These are phyloP conservation scores for Bidens hawaiensis DNA, from an alignment of 140 eudicot genomes.

Conservation along the genomic window DNA sequence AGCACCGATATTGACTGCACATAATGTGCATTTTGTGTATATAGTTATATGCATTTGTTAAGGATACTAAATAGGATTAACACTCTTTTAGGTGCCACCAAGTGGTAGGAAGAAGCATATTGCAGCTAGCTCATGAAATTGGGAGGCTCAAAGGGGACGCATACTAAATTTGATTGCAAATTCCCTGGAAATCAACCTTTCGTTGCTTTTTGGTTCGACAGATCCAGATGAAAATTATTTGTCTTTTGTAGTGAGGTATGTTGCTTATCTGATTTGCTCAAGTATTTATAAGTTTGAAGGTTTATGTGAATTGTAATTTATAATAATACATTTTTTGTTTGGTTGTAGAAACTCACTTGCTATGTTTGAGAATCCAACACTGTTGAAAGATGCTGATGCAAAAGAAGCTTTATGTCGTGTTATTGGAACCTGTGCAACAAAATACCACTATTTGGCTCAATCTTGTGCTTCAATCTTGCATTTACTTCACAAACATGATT, in stretches of 20 bases:
- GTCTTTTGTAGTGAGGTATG: slow-evolving; percentile 77
- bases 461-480: slow-evolving; percentile 90
- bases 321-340: slow-evolving; percentile 12
- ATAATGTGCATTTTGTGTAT: background rate
- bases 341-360: slow-evolving; percentile 66
- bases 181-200: slow-evolving; percentile 86
- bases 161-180: slow-evolving; percentile 75
- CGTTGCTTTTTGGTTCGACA: slow-evolving; percentile 87
- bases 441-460: slow-evolving; percentile 77
- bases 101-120: slow-evolving; percentile 64
- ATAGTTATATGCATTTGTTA: background rate
- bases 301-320: background rate
- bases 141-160: slow-evolving; percentile 87
- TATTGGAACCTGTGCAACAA: slow-evolving; percentile 86
- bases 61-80: background rate
- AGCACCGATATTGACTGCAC: too few relatives aligned
- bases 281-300: background rate
- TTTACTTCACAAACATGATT: slow-evolving; percentile 84
- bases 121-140: slow-evolving; percentile 77
- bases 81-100: slow-evolving; percentile 39
- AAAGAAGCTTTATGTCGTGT: slow-evolving; percentile 91
- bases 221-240: slow-evolving; percentile 89
- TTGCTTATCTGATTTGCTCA: background rate
- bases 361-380: slow-evolving; percentile 67
- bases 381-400: slow-evolving; percentile 74